Evolutionary conservation across 441 rosid species (phyloP).

Genomic region (Erodium texanum): DNA sequence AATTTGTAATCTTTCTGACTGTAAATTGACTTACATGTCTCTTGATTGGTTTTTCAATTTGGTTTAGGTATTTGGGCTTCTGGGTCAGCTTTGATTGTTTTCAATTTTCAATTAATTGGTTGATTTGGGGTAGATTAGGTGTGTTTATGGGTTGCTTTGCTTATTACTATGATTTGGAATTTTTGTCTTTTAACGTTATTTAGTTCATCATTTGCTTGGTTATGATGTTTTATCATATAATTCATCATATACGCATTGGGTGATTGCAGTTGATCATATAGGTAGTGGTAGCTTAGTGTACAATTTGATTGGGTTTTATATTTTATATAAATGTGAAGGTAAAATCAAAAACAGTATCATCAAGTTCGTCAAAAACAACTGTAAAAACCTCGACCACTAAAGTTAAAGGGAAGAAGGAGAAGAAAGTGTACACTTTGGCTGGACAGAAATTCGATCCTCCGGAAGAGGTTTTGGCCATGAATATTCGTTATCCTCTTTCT

Average conservation of each 20-base stretch:
- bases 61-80: slow-evolving; percentile 12
- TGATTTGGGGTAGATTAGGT: slow-evolving; percentile 2
- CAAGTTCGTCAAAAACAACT: slow-evolving; percentile 44
- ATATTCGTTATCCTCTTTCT: slow-evolving; percentile 10
- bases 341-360: slow-evolving; percentile 29
- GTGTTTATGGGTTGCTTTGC: no score
- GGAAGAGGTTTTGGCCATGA: slow-evolving; percentile 52
- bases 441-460: slow-evolving; percentile 88
- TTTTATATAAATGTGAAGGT: slow-evolving; percentile 25
- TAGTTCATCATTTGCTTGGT: slow-evolving; percentile 17
- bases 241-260: slow-evolving; percentile 10
- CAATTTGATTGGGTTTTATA: slow-evolving; percentile 5
- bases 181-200: neutral
- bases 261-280: neutral
- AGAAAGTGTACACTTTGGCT: slow-evolving; percentile 67
- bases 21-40: neutral
- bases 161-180: neutral
- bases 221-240: slow-evolving; percentile 14
- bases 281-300: neutral
- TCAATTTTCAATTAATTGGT: no score
- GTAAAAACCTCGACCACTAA: slow-evolving; percentile 30
- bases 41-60: slow-evolving; percentile 10
- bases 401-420: slow-evolving; percentile 43
- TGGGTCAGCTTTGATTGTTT: neutral
- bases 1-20: no score